Evolutionary conservation across 805 yeast species (phyloP).

Genomic region (Candida schatavii): DNA sequence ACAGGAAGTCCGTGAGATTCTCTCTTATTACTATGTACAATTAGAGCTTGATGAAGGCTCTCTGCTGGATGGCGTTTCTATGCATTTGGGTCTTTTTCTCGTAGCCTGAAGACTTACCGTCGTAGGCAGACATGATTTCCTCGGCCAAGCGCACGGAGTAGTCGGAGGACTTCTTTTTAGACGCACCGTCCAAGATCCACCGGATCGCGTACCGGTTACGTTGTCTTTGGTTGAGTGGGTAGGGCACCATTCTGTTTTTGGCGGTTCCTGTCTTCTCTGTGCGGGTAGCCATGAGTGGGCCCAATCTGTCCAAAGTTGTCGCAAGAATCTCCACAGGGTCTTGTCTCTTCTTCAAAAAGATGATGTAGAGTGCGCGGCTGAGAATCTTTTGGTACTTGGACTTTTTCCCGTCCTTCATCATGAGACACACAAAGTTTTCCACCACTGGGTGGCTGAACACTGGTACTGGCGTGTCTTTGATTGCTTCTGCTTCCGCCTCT

Average conservation of each 20-base stretch:
- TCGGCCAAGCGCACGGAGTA: conserved; percentile 88
- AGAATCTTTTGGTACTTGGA: conserved; percentile 71
- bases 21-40: not conserved
- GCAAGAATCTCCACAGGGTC: conserved; percentile 80
- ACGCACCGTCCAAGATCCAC: conserved; percentile 87
- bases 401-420: conserved; percentile 92
- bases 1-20: too few relatives aligned
- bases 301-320: conserved; percentile 72
- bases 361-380: conserved; percentile 75
- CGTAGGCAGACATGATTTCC: conserved; percentile 73
- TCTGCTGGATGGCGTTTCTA: conserved; percentile 80
- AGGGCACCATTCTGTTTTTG: conserved; percentile 75
- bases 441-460: conserved; percentile 63
- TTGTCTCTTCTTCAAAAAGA: conserved; percentile 64
- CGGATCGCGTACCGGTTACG: conserved; percentile 81
- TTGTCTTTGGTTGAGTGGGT: conserved; percentile 78
- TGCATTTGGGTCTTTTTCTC: conserved; percentile 84
- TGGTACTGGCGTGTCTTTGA: conserved; percentile 58
- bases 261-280: conserved; percentile 84
- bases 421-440: conserved; percentile 74
- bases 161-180: conserved; percentile 73
- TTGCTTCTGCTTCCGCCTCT: conserved; percentile 48
- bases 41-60: conserved; percentile 64
- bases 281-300: conserved; percentile 78
- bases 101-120: conserved; percentile 78